Percentiles rank a stretch among this genome's conserved stretches.
Conservation (phyloP, 1,284 basidiomycete species). For the Heliocybe sulcata region DNA sequence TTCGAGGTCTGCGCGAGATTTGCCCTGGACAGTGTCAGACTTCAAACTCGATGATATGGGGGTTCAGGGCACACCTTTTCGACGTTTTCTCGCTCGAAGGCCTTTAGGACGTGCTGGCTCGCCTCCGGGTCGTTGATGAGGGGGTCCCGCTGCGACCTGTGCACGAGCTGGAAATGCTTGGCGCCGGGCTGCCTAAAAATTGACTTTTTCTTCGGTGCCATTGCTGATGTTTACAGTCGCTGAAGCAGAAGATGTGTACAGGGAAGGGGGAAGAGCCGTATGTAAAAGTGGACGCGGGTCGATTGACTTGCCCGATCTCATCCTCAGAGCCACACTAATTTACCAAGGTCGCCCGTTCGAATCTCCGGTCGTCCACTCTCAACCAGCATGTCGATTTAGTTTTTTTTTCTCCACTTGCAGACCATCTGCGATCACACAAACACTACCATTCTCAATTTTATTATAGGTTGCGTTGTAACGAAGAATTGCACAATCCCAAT, state of each 20-base stretch:
- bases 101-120: conserved; percentile 82
- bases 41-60: too few species aligned
- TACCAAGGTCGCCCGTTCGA: too few species aligned
- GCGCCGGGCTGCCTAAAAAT: conserved; percentile 86
- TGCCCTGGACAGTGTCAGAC: too few species aligned
- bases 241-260: not conserved
- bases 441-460: too few species aligned
- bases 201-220: conserved; percentile 59
- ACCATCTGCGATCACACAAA: too few species aligned
- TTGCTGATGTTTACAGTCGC: conserved; percentile 16
- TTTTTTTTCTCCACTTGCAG: too few species aligned
- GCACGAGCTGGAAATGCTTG: conserved; percentile 95
- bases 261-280: not conserved
- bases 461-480: too few species aligned
- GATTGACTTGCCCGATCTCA: not conserved
- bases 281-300: not conserved
- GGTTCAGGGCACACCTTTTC: conserved; percentile 56
- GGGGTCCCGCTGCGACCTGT: conserved; percentile 94
- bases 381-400: too few species aligned
- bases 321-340: too few species aligned
- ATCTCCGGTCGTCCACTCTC: too few species aligned
- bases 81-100: conserved; percentile 65
- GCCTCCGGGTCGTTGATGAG: conserved; percentile 93
- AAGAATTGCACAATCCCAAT: too few species aligned
- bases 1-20: conserved; percentile 73